Base-by-base conservation (phyloP, 2,329 filamentous ascomycete genomes). In the Diaporthe velutina region DNA sequence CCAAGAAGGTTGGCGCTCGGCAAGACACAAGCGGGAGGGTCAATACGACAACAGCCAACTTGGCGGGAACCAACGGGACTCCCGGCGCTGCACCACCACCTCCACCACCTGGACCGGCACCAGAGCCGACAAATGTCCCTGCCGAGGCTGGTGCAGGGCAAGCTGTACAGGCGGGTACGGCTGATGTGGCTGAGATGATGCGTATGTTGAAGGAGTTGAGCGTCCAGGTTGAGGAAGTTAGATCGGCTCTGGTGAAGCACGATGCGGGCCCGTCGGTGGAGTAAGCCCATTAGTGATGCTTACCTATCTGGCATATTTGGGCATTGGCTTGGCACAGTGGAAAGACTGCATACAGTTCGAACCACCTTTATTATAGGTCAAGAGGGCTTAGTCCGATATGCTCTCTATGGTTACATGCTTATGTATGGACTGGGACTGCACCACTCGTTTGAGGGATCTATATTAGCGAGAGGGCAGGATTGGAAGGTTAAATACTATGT, bases 141-240 rank as follows among this genome's bases (percentile, higher is more conserved):
- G 55, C 70, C 28, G 45, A 52, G 40, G 12, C 40, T 6, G 42
- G 12, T 3, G 33, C n/a, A 42, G 57, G n/a, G 3, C 70, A 48
- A 22, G 19, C 55, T n/a, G 22, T 19, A 15, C 38, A 40, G 25
- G 33, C 33, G 15, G 42, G 17, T 25, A n/a, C 25, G 8, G 55
- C 66, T 25, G 72, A 68, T 4, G n/a, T 74, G n/a, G 55, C 6
- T 15, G 50, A 50, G 22, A 61, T 74, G 72, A 74, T 74, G 72
- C 64, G 54, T 22, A 45, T 74, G 72, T 42, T 74, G 64, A 74
- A 71, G 52, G 55, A 70, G 33, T 54, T 74, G 55, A 74, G 64
- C 8, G 33, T 68, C 10, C 72, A 74, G 55, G 72, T 74, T 22
- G 72, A 74, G 55, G 72, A 74, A 35, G 72, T 74, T 8, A 57